Base-by-base conservation (phyloP, 768 basidiomycete species). In the Ramaria sp. region DNA sequence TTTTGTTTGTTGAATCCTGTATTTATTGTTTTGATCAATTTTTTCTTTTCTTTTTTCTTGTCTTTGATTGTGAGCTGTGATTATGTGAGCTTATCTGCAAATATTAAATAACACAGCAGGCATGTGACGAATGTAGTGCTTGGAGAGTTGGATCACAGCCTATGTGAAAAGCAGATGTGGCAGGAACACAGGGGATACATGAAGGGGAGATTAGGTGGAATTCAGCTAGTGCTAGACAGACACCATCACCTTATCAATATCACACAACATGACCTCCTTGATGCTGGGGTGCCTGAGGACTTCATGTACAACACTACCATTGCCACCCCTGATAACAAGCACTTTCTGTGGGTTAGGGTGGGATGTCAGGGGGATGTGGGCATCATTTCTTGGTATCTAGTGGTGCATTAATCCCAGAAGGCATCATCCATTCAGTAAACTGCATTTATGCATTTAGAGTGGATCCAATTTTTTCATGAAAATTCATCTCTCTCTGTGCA, bases 331-430 rank as follows among this genome's bases (percentile, higher is more conserved):
- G 57, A 99, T 94, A 55, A 99, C 96, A 32, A 99, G 82, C 16
- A 98, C 95, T 63, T 85, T 83, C 70, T 88, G 86, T 0, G 95
- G 96, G 73, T 96, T 88, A 22, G 96, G 95, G 70, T 99, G 96
- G 57, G 84, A 91, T 12, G 90, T 83, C 59, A 98, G 77, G n/a
- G 96, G 96, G 51, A 99, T 72, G 71, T 98, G 95, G 5, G 95
- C 78, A 99, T 98, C 95, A 98, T 96, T 73, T 99, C 95, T 65
- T 97, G 93, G 70, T 98, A 97, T 10, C 92, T 96, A n/a, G n/a
- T n/a, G n/a, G n/a, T n/a, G n/a, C n/a, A n/a, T n/a, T 96, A n/a
- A n/a, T n/a, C n/a, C n/a, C n/a, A n/a, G n/a, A n/a, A n/a, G n/a
- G n/a, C n/a, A n/a, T n/a, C n/a, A n/a, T n/a, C n/a, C n/a, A n/a